Conservation (phyloP, 1,284 basidiomycete genomes). For the Grifola frondosa region DNA sequence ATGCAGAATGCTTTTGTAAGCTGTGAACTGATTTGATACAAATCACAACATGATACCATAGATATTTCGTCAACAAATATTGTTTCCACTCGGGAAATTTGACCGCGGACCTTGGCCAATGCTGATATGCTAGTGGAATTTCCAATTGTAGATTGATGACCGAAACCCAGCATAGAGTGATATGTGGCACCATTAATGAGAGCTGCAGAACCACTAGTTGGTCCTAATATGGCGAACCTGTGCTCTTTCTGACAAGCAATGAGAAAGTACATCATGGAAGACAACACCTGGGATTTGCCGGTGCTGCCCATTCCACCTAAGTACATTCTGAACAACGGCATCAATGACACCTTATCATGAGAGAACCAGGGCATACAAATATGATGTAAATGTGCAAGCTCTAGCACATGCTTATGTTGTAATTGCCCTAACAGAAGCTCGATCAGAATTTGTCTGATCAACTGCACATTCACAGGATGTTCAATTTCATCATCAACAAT, state of each 20-base stretch:
- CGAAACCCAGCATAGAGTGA: conserved; percentile 36
- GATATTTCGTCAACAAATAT: conserved; percentile 6
- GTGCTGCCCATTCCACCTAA: conserved; percentile 39
- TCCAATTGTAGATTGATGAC: too few species aligned
- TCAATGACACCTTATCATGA: too few species aligned
- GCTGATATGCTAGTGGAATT: too few species aligned
- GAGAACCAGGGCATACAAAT: too few species aligned
- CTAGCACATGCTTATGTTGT: too few species aligned
- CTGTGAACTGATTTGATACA: neutral
- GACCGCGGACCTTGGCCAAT: neutral
- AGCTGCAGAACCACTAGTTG: conserved; percentile 38
- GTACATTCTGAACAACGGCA: conserved; percentile 8
- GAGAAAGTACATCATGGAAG: conserved; percentile 36
- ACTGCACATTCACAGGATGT: too few species aligned
- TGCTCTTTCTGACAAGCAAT: conserved; percentile 25
- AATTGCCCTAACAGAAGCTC: too few species aligned
- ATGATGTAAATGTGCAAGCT: too few species aligned
- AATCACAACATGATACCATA: conserved; percentile 1
- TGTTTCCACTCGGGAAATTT: neutral
- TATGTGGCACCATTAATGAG: conserved; percentile 39
- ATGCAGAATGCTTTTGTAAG: neutral
- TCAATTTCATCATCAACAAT: too few species aligned
- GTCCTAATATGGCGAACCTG: conserved; percentile 33
- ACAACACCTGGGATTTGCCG: conserved; percentile 44
- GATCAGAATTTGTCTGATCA: too few species aligned